Evolutionary conservation across 2,329 filamentous ascomycete genomes (phyloP), one percentile per base, ranked within the genome.

Genomic region (Penicillium sp.): DNA sequence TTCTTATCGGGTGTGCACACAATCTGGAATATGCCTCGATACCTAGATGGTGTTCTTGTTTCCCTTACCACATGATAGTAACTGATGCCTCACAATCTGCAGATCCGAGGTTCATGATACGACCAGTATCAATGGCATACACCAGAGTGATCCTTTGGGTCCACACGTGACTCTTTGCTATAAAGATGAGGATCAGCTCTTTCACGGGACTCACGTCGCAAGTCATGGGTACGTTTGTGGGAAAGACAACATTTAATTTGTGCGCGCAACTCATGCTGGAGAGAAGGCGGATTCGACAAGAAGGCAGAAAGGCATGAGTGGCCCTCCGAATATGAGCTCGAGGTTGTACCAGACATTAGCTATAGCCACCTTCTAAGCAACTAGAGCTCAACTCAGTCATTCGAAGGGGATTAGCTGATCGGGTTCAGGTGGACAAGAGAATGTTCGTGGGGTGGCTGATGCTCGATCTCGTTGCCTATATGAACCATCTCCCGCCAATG

Each of bases 141-240:
- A 42, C 18, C 51, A 54, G 48, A 52, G 52, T 41, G 55, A 56
- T 47, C 55, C 53, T 34, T 18, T 51, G 40, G 53, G 55, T 12
- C 18, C 25, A 24, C 52, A 56, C 41, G 41, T 58, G 18, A 56
- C 55, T 33, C 44, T 58, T 37, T 56, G 54, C 42, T 58, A 51
- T 40, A 58, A 58, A 48, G 55, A 58, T 28, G 44, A 50, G 24
- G 29, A 53, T 27, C 51, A 54, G 39, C 44, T 56, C 32, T 49
- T 45, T 11, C 50, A 43, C 43, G 49, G 51, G 5, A 58, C 55
- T 36, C 55, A 56, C 41, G 51, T 57, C n/a, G 46, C 54, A 13
- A 53, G 53, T 33, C 54, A 57, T 48, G 52, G 50, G 28, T 47
- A 47, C 25, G 45, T 47, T 36, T 9, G 27, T 39, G 43, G 43